A percentile compares a stretch with the other conserved stretches of the same genome.
Evolutionary conservation across 768 basidiomycete genomes (phyloP).

Genomic region (Mrakia gelida): DNA sequence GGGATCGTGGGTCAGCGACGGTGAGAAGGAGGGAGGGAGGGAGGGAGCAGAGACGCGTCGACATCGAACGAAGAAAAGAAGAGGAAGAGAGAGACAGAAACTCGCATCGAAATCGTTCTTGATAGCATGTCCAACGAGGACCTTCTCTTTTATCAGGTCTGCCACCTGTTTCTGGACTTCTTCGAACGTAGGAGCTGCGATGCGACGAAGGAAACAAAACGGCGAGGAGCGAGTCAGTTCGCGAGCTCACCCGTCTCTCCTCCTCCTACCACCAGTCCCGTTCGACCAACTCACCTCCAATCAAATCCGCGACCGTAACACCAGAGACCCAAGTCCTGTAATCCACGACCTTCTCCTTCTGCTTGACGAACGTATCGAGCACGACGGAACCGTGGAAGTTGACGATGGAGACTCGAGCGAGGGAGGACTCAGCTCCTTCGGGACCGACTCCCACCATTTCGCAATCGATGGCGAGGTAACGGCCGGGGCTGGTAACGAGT

Average conservation of each 20-base stretch:
- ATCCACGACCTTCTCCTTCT: constrained; percentile 82
- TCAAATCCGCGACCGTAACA: constrained; percentile 68
- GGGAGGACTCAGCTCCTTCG: constrained; percentile 71
- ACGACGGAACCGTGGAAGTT: constrained; percentile 78
- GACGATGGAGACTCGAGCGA: constrained; percentile 84
- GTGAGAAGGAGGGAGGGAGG: not conserved
- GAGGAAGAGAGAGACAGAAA: not conserved
- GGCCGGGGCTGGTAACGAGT: constrained; percentile 54
- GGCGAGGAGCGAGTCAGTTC: not conserved
- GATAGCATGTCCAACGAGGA: constrained; percentile 86
- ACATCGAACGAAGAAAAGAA: not conserved
- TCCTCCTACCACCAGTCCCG: too few species aligned
- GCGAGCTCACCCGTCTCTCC: not conserved
- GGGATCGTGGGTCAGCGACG: not conserved
- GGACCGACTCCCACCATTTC: constrained; percentile 97
- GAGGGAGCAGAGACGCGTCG: not conserved
- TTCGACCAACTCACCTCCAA: constrained; percentile 55
- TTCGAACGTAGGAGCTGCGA: constrained; percentile 68
- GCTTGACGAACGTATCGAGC: constrained; percentile 79
- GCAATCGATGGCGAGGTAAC: constrained; percentile 82
- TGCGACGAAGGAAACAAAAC: not conserved
- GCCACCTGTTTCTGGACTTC: constrained; percentile 76
- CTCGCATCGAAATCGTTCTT: constrained; percentile 81
- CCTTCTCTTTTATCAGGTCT: constrained; percentile 66
- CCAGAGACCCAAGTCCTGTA: constrained; percentile 89